A percentile compares a stretch with the other conserved stretches of the same genome.
phyloP scores from a whole-genome alignment of 345 rosid species.

The Hibiscus trionum region DNA sequence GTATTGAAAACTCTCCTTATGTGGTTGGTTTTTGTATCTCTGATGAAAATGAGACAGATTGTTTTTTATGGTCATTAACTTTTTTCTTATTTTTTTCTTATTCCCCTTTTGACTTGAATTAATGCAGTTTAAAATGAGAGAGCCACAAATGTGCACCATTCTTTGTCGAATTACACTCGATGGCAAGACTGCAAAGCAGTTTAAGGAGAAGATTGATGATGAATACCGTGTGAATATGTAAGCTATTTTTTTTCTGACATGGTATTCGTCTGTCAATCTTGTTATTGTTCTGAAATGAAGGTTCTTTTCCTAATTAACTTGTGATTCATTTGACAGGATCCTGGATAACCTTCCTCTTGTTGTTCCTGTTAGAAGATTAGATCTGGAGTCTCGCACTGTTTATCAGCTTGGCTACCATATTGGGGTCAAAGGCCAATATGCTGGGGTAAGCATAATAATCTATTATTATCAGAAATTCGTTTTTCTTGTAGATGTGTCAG shows the following conservation, averaged over 20 bases:
- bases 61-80: constrained; percentile 11
- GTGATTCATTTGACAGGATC: neutral
- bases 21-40: neutral
- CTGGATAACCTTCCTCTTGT: constrained; percentile 4
- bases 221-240: constrained; percentile 54
- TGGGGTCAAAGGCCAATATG: neutral
- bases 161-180: constrained; percentile 47
- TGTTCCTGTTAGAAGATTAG: neutral
- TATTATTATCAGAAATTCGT: neutral
- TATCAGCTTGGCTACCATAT: neutral
- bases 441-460: neutral
- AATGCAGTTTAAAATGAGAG: constrained; percentile 83
- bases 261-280: neutral
- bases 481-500: neutral
- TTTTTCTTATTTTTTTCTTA: neutral
- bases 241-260: neutral
- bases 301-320: neutral
- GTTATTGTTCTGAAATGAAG: neutral
- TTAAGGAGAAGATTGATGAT: constrained; percentile 86
- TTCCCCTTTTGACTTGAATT: constrained; percentile 7
- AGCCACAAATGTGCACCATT: constrained; percentile 69
- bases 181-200: constrained; percentile 53
- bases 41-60: neutral
- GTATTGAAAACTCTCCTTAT: neutral
- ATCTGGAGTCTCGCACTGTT: neutral